Conservation (phyloP, 306 rosid species). For the Vachellia collinsii region DNA sequence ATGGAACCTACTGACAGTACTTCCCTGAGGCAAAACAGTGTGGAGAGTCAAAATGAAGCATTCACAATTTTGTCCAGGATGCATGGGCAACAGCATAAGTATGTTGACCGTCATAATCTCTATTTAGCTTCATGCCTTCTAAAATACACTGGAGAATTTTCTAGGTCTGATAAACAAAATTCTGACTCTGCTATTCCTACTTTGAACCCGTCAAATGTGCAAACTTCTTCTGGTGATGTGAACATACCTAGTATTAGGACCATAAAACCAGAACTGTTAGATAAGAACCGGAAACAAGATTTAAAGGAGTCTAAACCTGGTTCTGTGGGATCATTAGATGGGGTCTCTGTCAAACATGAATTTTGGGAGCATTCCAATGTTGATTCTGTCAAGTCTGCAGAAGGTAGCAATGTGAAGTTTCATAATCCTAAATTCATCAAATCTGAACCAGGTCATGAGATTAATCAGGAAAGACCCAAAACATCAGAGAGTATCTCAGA, state of each 20-base stretch:
- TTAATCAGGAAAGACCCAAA: constrained; percentile 39
- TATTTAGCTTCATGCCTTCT: constrained; percentile 29
- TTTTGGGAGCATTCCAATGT: constrained; percentile 37
- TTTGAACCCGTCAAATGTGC: constrained; percentile 34
- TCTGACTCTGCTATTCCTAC: constrained; percentile 38
- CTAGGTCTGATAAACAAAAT: constrained; percentile 44
- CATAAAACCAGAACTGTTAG: constrained; percentile 76
- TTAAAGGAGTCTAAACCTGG: constrained; percentile 37
- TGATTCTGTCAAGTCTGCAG: constrained; percentile 37
- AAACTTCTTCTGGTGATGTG: constrained; percentile 35
- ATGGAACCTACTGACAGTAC: constrained; percentile 24
- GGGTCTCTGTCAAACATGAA: constrained; percentile 49
- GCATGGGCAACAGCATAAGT: constrained; percentile 35
- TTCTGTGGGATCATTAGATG: constrained; percentile 42
- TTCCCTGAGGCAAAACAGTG: background rate
- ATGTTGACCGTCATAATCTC: constrained; percentile 1
- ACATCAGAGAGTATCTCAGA: constrained; percentile 43
- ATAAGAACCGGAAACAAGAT: constrained; percentile 52
- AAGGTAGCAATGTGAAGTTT: constrained; percentile 34
- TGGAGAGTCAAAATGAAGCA: constrained; percentile 36
- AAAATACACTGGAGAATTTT: constrained; percentile 35
- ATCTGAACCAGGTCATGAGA: constrained; percentile 50
- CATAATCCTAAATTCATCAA: constrained; percentile 49
- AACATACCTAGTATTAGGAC: constrained; percentile 46
- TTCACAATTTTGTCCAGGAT: constrained; percentile 24